phyloP scores from a whole-genome alignment of 257 asterid genomes.

The Nicotiana undulata region DNA sequence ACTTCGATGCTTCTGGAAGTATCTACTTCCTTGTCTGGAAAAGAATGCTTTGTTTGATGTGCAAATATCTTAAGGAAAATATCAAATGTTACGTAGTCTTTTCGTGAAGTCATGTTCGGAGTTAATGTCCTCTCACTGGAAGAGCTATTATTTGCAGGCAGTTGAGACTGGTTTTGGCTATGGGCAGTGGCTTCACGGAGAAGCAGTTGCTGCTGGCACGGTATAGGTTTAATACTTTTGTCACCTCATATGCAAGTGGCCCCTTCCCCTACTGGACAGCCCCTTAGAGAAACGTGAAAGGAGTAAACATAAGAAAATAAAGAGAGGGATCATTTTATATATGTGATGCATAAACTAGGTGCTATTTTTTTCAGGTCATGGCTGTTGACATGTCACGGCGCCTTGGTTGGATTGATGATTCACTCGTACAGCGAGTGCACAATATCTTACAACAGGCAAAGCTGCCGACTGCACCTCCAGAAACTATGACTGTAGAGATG shows the following conservation, averaged over 20 bases:
- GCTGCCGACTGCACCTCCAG: constrained; percentile 84
- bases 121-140: not conserved
- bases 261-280: not conserved
- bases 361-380: constrained; percentile 59
- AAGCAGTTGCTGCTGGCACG: constrained; percentile 98
- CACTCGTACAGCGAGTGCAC: constrained; percentile 65
- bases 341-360: not conserved
- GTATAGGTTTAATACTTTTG: constrained; percentile 19
- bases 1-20: not conserved
- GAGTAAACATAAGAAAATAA: not conserved
- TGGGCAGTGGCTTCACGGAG: constrained; percentile 98
- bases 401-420: constrained; percentile 91
- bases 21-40: not conserved
- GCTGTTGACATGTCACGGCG: constrained; percentile 93
- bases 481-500: constrained; percentile 71
- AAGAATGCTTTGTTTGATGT: not conserved
- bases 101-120: not conserved
- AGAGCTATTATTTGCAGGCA: constrained; percentile 47
- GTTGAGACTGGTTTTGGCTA: constrained; percentile 88
- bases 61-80: not conserved
- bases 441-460: constrained; percentile 61
- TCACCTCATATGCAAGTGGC: not conserved
- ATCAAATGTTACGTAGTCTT: not conserved
- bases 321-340: not conserved
- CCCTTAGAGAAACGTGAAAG: not conserved